A percentile compares a stretch with the other conserved stretches of the same genome.
phyloP scores from a whole-genome alignment of 495 filamentous ascomycete genomes.

The Cudoniella acicularis region DNA sequence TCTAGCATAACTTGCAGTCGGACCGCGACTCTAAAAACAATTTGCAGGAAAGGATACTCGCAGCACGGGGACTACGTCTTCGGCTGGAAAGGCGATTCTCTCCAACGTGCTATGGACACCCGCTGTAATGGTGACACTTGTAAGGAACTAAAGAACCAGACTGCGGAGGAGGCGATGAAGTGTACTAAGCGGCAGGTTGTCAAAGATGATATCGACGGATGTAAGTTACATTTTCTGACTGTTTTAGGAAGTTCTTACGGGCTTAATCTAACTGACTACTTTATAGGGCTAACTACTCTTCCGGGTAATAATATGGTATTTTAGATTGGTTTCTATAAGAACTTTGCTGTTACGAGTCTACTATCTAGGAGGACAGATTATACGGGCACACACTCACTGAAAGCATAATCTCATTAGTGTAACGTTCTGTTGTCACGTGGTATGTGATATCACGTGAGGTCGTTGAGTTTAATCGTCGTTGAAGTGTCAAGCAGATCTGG shows the following conservation, averaged over 20 bases:
- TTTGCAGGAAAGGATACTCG: conserved; percentile 9
- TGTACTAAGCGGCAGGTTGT: conserved; percentile 39
- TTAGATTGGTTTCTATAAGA: conserved; percentile 38
- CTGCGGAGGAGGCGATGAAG: conserved; percentile 32
- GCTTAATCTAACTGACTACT: conserved; percentile 25
- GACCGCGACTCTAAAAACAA: conserved; percentile 9
- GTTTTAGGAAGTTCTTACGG: neutral
- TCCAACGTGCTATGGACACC: conserved; percentile 36
- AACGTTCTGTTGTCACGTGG: no score
- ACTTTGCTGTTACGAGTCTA: conserved; percentile 1
- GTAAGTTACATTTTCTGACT: conserved; percentile 17
- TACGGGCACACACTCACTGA: conserved; percentile 2
- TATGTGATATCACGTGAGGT: no score
- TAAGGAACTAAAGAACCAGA: conserved; percentile 32
- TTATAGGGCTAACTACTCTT: conserved; percentile 39
- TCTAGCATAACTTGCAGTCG: conserved; percentile 7
- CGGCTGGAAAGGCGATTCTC: conserved; percentile 57
- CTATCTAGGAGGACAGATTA: conserved; percentile 1
- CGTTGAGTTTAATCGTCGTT: no score
- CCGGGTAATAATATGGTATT: conserved; percentile 36
- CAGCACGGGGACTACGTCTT: conserved; percentile 57
- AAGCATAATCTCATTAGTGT: conserved; percentile 1
- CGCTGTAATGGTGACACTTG: conserved; percentile 34
- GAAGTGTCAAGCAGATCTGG: no score
- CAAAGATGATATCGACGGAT: conserved; percentile 40